Evolutionary conservation across 441 rosid species (phyloP).

Genomic region (Pelargonium cotyledonis): DNA sequence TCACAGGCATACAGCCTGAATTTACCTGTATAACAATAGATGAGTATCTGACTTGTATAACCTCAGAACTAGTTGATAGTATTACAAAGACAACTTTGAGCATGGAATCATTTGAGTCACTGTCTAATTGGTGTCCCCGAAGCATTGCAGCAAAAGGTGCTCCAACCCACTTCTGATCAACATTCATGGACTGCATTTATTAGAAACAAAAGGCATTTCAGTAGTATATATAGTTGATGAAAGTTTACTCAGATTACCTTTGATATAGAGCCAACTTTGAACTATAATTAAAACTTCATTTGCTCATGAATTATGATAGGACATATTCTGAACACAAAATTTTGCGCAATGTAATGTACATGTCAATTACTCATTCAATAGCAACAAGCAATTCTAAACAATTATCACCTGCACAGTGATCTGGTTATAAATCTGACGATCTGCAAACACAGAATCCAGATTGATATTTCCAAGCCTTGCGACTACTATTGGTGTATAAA

Average conservation of each 20-base stretch:
- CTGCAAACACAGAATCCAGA: conserved; percentile 58
- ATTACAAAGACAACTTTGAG: conserved; percentile 54
- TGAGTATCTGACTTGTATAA: conserved; percentile 70
- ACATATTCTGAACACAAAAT: conserved; percentile 20
- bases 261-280: not conserved
- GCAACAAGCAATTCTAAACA: conserved; percentile 17
- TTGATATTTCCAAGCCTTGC: conserved; percentile 58
- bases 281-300: not conserved
- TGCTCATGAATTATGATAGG: conserved; percentile 3
- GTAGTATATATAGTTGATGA: not conserved
- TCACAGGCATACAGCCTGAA: conserved; percentile 8
- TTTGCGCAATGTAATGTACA: conserved; percentile 16
- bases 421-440: conserved; percentile 66
- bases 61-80: conserved; percentile 55
- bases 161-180: conserved; percentile 75
- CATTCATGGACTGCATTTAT: conserved; percentile 55
- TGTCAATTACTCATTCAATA: conserved; percentile 15
- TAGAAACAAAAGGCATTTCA: conserved; percentile 16
- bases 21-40: conserved; percentile 82
- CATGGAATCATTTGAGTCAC: conserved; percentile 43
- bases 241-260: not conserved
- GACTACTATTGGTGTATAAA: conserved; percentile 51
- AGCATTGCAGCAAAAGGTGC: conserved; percentile 94
- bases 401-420: conserved; percentile 63
- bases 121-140: conserved; percentile 57